These are phyloP conservation scores for Pontederia paniculata DNA, from an alignment of 176 grass and related monocot genomes.

Conservation along the genomic window DNA sequence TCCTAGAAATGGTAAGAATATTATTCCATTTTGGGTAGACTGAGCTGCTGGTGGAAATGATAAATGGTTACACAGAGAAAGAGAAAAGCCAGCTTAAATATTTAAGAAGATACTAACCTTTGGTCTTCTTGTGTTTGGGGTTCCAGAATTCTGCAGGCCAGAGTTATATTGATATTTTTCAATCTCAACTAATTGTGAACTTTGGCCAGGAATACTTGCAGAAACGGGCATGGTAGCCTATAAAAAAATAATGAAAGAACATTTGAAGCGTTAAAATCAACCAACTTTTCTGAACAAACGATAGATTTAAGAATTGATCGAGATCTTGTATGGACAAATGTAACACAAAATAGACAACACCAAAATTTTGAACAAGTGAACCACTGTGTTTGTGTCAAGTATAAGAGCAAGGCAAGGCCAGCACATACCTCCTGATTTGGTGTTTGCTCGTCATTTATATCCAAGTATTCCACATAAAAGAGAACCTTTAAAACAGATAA, in stretches of 20 bases:
- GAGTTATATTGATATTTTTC: slow-evolving; percentile 46
- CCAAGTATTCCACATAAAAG: slow-evolving; percentile 55
- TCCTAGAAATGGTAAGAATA: slow-evolving; percentile 2
- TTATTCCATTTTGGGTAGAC: neutral
- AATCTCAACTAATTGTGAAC: slow-evolving; percentile 18
- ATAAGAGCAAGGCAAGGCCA: slow-evolving; percentile 5
- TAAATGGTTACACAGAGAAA: neutral
- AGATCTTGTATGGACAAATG: neutral
- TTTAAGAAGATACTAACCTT: slow-evolving; percentile 43
- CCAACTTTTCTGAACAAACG: neutral
- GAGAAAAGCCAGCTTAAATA: neutral
- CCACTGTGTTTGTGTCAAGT: neutral
- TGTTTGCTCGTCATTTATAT: slow-evolving; percentile 32
- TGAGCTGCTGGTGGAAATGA: slow-evolving; percentile 12
- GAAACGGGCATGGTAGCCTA: slow-evolving; percentile 12
- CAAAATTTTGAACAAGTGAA: neutral
- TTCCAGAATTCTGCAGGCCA: slow-evolving; percentile 21
- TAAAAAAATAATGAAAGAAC: neutral
- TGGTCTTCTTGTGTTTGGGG: slow-evolving; percentile 30
- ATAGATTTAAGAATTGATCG: neutral
- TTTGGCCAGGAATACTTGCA: neutral
- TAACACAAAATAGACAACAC: neutral
- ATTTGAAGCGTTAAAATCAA: neutral
- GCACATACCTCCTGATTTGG: slow-evolving; percentile 34
- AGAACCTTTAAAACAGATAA: slow-evolving; percentile 43